Base-by-base conservation (phyloP, 768 basidiomycete species). In the Boletus speciosus region DNA sequence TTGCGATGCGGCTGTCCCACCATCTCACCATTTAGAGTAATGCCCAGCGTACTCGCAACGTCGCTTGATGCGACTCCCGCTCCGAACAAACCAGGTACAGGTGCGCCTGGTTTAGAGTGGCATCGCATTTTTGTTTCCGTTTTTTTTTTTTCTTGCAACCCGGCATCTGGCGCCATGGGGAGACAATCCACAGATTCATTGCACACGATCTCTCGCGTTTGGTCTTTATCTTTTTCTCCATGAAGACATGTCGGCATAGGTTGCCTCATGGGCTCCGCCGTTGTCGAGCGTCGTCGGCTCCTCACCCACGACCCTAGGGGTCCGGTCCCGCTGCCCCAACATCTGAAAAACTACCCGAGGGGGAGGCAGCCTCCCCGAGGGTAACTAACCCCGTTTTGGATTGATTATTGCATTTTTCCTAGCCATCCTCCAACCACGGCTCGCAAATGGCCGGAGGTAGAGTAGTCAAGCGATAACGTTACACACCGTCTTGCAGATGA, bases 181-280 rank as follows among this genome's bases (percentile, higher is more conserved):
- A 47, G 57, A 52, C 50, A 32, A 25, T 44, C 36, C 25, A 48
- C 37, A 49, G 47, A 45, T 53, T 54, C 50, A 44, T 48, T 59
- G 51, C 15, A 23, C 21, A 25, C 35, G 46, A 53, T 59, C 50
- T 46, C 38, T n/a, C 23, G 12, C 43, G 41, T 38, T 23, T 56
- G 36, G 25, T 44, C 23, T 38, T 43, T 57, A 46, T 57, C 38
- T 36, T 16, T 19, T 39, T 56, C 32, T 43, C 42, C 55, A 44
- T 58, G n/a, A 47, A 34, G 39, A 32, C 15, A 31, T 59, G 34
- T 49, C 58, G 58, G 58, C 58, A 60, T 54, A 6, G 35, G 31
- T 37, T 37, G 38, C 57, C 58, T 39, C 41, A 27, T 47, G 6
- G 7, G 1, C 6, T 7, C 29, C n/a, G 44, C 41, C 50, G 57